Percentiles rank a stretch among this genome's conserved stretches.
Evolutionary conservation across 495 filamentous ascomycete species (phyloP).

Genomic region (Talaromyces ruber): DNA sequence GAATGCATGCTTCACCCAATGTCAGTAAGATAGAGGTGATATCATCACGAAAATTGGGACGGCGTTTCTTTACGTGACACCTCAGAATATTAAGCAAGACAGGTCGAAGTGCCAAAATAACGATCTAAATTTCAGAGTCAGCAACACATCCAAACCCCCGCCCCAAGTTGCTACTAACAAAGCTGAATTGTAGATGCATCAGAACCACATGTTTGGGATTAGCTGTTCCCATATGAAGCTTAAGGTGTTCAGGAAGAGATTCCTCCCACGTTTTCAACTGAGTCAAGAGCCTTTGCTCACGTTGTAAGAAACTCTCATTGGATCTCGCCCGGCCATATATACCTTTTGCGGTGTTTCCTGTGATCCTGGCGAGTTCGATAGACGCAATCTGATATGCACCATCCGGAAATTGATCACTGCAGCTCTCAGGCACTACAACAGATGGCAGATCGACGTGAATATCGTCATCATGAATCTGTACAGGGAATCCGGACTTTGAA

Average conservation of each 20-base stretch:
- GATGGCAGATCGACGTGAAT: conserved; percentile 38
- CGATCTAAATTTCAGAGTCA: conserved; percentile 2
- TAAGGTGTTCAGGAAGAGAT: conserved; percentile 30
- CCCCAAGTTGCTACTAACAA: no score
- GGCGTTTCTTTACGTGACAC: conserved; percentile 19
- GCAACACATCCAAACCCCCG: no score
- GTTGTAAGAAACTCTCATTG: conserved; percentile 33
- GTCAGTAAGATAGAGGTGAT: conserved; percentile 32
- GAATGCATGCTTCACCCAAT: conserved; percentile 36
- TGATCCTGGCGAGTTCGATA: conserved; percentile 32
- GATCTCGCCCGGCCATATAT: conserved; percentile 37
- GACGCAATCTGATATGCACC: conserved; percentile 31
- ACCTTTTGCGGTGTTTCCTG: conserved; percentile 32
- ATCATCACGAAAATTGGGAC: neutral
- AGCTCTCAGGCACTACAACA: conserved; percentile 23
- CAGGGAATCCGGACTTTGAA: conserved; percentile 36
- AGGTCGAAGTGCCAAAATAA: conserved; percentile 33
- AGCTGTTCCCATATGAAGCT: conserved; percentile 9
- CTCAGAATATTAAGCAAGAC: conserved; percentile 34
- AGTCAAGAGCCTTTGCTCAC: conserved; percentile 35
- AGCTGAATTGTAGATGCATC: conserved; percentile 33
- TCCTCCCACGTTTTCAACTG: conserved; percentile 38
- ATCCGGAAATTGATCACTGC: conserved; percentile 34
- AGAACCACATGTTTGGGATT: conserved; percentile 25
- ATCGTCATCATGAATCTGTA: conserved; percentile 38